Evolutionary conservation across 192 early-diverging fungal genomes (phyloP).

Genomic region (Coemansia sp.): DNA sequence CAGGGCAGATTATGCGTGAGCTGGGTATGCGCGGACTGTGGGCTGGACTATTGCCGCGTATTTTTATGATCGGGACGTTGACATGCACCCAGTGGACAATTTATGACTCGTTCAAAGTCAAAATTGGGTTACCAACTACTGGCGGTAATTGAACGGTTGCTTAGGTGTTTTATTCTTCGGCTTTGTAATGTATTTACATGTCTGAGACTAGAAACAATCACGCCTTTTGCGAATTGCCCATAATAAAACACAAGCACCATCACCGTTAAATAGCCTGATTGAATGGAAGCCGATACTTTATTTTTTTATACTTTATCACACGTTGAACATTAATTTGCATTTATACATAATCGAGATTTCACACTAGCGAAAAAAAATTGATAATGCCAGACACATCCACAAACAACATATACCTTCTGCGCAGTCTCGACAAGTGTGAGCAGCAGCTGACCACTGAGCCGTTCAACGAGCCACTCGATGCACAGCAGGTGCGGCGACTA

Average conservation of each 20-base stretch:
- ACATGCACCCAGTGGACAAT: conserved; percentile 76
- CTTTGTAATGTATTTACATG: too few relatives aligned
- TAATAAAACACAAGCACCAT: too few relatives aligned
- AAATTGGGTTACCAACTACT: conserved; percentile 60
- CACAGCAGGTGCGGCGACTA: conserved; percentile 30
- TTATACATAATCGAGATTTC: too few relatives aligned
- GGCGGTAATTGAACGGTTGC: not conserved
- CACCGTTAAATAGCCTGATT: too few relatives aligned
- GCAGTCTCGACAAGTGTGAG: conserved; percentile 30
- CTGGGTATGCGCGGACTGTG: conserved; percentile 61
- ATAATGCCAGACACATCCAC: not conserved
- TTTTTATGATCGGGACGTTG: conserved; percentile 83
- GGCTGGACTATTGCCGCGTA: conserved; percentile 74
- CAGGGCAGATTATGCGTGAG: conserved; percentile 33
- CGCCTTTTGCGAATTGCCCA: too few relatives aligned
- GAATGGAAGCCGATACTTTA: too few relatives aligned
- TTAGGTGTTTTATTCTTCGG: too few relatives aligned
- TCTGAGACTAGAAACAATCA: too few relatives aligned
- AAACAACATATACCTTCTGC: conserved; percentile 14
- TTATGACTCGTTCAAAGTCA: conserved; percentile 72
- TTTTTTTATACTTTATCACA: too few relatives aligned
- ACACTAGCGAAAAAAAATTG: too few relatives aligned
- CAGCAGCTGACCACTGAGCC: conserved; percentile 11
- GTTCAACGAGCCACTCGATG: conserved; percentile 44
- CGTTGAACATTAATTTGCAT: too few relatives aligned